phyloP scores from a whole-genome alignment of 2,329 filamentous ascomycete genomes.

The Alternaria novae-zelandiae region DNA sequence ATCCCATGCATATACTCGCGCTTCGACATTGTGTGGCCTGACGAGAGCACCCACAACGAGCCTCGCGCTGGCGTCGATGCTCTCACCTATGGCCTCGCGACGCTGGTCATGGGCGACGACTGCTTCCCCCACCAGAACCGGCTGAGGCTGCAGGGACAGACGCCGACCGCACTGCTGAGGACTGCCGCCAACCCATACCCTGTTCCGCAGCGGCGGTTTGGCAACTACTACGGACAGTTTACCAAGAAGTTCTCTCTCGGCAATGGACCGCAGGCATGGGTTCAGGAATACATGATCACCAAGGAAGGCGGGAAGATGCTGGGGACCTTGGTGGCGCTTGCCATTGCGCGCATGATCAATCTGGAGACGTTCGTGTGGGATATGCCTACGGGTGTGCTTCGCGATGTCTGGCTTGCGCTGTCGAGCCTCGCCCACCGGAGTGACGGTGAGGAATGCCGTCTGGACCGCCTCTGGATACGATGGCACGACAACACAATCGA shows the following conservation, averaged over 20 bases:
- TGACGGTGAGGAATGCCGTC: conserved; percentile 66
- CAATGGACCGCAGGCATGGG: conserved; percentile 81
- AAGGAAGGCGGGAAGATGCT: conserved; percentile 89
- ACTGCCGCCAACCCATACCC: conserved; percentile 39
- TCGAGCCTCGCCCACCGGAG: conserved; percentile 70
- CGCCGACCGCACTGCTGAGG: conserved; percentile 9
- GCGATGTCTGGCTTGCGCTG: conserved; percentile 81
- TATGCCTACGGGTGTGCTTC: conserved; percentile 83
- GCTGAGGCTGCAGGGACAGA: conserved; percentile 27
- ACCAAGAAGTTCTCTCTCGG: conserved; percentile 83
- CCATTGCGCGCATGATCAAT: conserved; percentile 81
- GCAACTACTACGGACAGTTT: conserved; percentile 79
- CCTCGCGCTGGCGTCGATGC: conserved; percentile 79
- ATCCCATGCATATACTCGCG: conserved; percentile 82
- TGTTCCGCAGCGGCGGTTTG: conserved; percentile 57
- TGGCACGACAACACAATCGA: conserved; percentile 77
- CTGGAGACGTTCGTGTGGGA: conserved; percentile 86
- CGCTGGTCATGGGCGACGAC: conserved; percentile 75
- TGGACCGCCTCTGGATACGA: conserved; percentile 79
- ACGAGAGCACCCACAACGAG: conserved; percentile 68
- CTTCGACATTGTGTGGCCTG: conserved; percentile 89
- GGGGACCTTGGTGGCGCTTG: conserved; percentile 79
- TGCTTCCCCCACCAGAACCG: conserved; percentile 60
- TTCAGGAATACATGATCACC: conserved; percentile 79
- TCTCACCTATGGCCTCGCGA: conserved; percentile 81